Conservation (phyloP, 169 alveolate genomes). For the Amoebophrya sp. region DNA sequence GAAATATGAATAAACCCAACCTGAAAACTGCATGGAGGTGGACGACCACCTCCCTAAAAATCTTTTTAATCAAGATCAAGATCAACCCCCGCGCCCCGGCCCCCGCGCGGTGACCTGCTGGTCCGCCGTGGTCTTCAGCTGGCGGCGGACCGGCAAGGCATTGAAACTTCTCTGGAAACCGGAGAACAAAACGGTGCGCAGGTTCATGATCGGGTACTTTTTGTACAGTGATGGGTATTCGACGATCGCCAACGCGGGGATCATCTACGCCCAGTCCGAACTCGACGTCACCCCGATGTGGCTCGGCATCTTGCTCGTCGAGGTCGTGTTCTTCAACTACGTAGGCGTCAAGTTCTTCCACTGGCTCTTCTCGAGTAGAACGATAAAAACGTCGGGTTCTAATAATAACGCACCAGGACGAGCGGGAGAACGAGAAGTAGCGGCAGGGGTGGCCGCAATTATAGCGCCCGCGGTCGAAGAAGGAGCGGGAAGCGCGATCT, state of each 20-base stretch:
- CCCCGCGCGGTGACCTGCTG: not conserved
- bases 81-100: too few relatives aligned
- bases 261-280: not conserved
- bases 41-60: too few relatives aligned
- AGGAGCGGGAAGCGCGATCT: too few relatives aligned
- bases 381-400: too few relatives aligned
- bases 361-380: constrained; percentile 4
- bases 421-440: too few relatives aligned
- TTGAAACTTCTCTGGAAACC: not conserved
- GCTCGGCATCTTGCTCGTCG: not conserved
- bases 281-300: not conserved
- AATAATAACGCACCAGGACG: too few relatives aligned
- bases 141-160: not conserved
- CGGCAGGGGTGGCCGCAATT: too few relatives aligned
- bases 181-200: not conserved
- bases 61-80: too few relatives aligned
- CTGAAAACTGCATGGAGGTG: too few relatives aligned
- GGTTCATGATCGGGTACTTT: not conserved
- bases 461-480: too few relatives aligned
- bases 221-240: not conserved
- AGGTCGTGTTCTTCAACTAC: not conserved
- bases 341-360: not conserved
- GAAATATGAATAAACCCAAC: too few relatives aligned
- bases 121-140: not conserved
- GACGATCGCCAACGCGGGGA: not conserved